Evolutionary conservation across 2,329 filamentous ascomycete genomes (phyloP).

Genomic region (Rhexocercosporidium sp.): DNA sequence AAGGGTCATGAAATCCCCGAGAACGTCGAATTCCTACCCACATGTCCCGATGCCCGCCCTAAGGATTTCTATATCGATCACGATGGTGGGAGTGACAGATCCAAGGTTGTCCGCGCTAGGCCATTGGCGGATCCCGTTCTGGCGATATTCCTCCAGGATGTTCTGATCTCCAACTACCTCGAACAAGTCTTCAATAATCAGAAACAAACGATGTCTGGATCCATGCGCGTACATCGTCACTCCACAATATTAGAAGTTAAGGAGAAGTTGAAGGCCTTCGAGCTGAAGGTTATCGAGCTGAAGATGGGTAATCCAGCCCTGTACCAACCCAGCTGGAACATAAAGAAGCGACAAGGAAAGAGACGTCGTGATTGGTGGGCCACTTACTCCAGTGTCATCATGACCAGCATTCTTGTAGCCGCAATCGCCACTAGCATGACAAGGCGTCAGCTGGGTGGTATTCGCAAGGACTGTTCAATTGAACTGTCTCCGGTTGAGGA

Average conservation of each 20-base stretch:
- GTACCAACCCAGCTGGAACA: background rate
- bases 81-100: conserved; percentile 9
- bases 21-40: background rate
- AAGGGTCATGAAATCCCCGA: conserved; percentile 1
- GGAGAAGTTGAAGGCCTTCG: background rate
- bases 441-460: too few relatives aligned
- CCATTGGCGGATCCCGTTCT: conserved; percentile 16
- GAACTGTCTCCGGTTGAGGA: background rate
- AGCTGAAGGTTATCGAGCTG: background rate
- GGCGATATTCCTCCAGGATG: conserved; percentile 26
- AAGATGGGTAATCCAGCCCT: background rate
- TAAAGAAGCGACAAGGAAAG: background rate
- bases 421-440: too few relatives aligned
- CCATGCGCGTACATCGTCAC: background rate
- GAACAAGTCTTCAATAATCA: conserved; percentile 10
- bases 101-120: conserved; percentile 9
- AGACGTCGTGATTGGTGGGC: background rate
- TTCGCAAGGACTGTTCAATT: background rate
- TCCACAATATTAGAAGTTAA: background rate
- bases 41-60: background rate
- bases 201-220: background rate
- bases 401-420: too few relatives aligned
- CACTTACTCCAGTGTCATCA: background rate
- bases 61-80: conserved; percentile 10
- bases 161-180: conserved; percentile 25